Evolutionary conservation across 345 rosid genomes (phyloP), one percentile per base, ranked within the genome.

Genomic region (Salix purpurea): DNA sequence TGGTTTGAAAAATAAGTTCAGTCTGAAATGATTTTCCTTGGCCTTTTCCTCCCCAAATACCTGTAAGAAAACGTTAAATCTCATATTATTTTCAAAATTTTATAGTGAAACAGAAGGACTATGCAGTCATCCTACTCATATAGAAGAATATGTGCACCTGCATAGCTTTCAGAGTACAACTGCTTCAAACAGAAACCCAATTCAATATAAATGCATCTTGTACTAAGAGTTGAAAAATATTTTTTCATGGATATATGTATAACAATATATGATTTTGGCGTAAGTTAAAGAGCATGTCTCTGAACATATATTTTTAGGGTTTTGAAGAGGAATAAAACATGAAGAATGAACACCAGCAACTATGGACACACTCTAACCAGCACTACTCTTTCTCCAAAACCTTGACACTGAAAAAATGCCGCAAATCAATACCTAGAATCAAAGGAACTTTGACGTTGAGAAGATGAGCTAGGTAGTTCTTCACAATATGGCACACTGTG

Each of bases 41-140:
- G 36, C 98, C 98, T 85, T 94, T 94, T 77, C 98, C 98, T 85
- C 98, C 98, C 98, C 97, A 94, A 8, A 92, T 88, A 81, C 98
- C 98, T 94, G 76, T 32, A 73, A 52, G 44, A 68, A 74, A 36
- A 76, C 66, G 79, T 30, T 30, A 28, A 76, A 70, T 6, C 71
- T 69, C 66, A 8, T 4, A 16, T 44, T 44, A 39, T n/a, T 4
- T n/a, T 68, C 34, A 68, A 67, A 21, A 44, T 44, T 13, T 9
- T 44, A 44, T 13, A 44, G 50, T 13, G 16, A 7, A 23, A 30
- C 37, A 50, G 7, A 52, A 9, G n/a, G 69, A 58, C 32, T 28
- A 69, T 42, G 60, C 30, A 42, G 5, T 11, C 67, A 68, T 18
- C 21, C 9, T 58, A 21, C 67, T 58, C 14, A 2, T 40, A 40